Base-by-base conservation (phyloP, 306 rosid species). In the Fagus sylvatica region DNA sequence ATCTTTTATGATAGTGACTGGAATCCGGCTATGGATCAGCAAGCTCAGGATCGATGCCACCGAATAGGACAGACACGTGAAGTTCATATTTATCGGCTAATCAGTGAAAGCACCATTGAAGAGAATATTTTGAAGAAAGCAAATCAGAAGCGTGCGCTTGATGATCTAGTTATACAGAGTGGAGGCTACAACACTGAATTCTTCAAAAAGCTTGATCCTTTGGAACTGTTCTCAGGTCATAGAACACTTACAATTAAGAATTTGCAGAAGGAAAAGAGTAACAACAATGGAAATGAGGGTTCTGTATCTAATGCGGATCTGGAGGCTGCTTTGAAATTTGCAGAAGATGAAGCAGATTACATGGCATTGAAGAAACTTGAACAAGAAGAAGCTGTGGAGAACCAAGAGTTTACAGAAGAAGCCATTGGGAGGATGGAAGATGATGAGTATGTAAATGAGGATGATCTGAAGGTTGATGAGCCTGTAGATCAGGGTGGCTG, bases 1-100 rank as follows among this genome's bases (percentile, higher is more conserved):
- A 95, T 95, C 65, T 95, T 95, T 80, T 95, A 95, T 81, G 97
- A 95, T 78, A 95, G 98, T 74, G 99, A 95, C 89, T 95, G 99
- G 98, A 95, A 95, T 87, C 99, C 99, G 78, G 98, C 98, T 72
- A 95, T 95, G 99, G 99, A 93, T 90, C 97, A 93, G 76, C 99
- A 95, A 81, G 99, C 98, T 79, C 99, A 95, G 87, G 99, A 95
- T 88, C 88, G 99, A 57, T 95, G 99, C 90, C 99, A 95, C 81
- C 92, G 98, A 76, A 95, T 95, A 74, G 99, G 99, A 78, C 99
- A 95, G 88, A 95, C 99, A 56, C 96, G 99, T 2, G 99, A 95
- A 90, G 99, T 95, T 73, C 91, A 93, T 83, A 93, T 95, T 72
- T 95, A 93, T 82, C 90, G 98, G 80, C 85, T 95, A 83, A 95